Evolutionary conservation across 257 asterid species (phyloP), one percentile per base, ranked within the genome.

Genomic region (Rauvolfia tetraphylla): DNA sequence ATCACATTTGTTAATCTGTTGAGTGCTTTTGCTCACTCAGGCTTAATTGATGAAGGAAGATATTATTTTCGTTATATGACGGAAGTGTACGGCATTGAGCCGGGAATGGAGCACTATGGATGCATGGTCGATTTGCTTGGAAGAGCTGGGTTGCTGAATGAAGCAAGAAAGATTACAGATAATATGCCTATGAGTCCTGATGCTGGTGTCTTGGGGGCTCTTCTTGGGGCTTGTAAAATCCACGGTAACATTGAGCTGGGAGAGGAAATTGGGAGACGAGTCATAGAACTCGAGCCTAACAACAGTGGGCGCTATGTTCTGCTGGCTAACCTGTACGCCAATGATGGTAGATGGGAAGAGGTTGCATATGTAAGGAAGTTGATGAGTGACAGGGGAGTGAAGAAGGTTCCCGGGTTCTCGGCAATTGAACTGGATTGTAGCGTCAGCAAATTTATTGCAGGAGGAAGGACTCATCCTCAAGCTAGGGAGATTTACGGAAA

Each of bases 121-220:
- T 91, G 98, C 69, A 63, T 91, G 75, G 97, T 93, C 79, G 98
- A 93, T 86, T 83, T 93, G 84, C 85, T 93, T 2, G 98, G 98
- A n/a, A 70, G 98, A 76, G 95, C 97, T 6, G 97, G 97, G 68
- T 80, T 89, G 63, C 78, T 93, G 9, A 90, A 84, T 31, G 96
- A 91, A 81, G 96, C 97, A 12, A 85, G 62, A 77, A 77, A 76
- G 23, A 87, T 89, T 42, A 82, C 88, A 59, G 72, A 80, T 11
- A 80, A 82, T 7, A 93, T 93, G 98, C 98, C 96, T 15, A 83
- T 89, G 86, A 88, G 79, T 20, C 85, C 96, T 2, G 91, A 93
- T 78, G 94, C 81, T 2, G 87, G 94, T 44, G 96, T 93, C 39
- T 65, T 93, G 68, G 97, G 98, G 23, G 97, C 98, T 22, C 89